Base-by-base conservation (phyloP, 805 yeast species). In the Cyberlindnera mrakii region DNA sequence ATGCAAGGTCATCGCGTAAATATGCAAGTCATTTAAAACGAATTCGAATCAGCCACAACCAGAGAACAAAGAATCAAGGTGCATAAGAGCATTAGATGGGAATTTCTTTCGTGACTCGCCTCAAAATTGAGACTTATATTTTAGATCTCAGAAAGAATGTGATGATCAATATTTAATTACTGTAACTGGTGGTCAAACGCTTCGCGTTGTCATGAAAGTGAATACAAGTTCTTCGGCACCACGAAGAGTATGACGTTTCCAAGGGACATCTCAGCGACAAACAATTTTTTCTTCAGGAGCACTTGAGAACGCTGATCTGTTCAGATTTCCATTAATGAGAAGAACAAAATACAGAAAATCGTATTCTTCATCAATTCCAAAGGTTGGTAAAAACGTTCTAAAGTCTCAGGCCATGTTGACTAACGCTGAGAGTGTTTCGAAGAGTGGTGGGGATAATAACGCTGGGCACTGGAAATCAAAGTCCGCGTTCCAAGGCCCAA, bases 171-270 rank as follows among this genome's bases (percentile, higher is more conserved):
- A n/a, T n/a, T n/a, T n/a, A n/a, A 8, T 19, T 19, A 8, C 91
- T 29, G 82, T 95, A 35, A 90, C 90, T 37, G 68, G 75, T 25
- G 66, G 77, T 35, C 66, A 63, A 67, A 69, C 35, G 70, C 70
- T 44, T 60, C 75, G 38, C 80, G 97, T 64, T 72, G 90, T 14
- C 95, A 93, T 64, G 74, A 71, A 41, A 78, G 93, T 50, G 74
- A 77, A 51, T 67, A 95, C 67, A 71, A 77, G 47, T 87, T 95
- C 72, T 93, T 78, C 67, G 74, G 84, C 42, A 93, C 66, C 78
- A 76, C 59, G 76, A 77, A 39, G 97, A 90, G 68, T 90, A 91
- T 64, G 98, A 91, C 63, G 84, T 93, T 40, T 70, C 85, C 7
- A 83, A 80, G 65, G 82, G 77, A 43, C 85, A 85, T 57, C 75